Base-by-base conservation (phyloP, 163 green algal species). In the Trebouxia gelatinosa region DNA sequence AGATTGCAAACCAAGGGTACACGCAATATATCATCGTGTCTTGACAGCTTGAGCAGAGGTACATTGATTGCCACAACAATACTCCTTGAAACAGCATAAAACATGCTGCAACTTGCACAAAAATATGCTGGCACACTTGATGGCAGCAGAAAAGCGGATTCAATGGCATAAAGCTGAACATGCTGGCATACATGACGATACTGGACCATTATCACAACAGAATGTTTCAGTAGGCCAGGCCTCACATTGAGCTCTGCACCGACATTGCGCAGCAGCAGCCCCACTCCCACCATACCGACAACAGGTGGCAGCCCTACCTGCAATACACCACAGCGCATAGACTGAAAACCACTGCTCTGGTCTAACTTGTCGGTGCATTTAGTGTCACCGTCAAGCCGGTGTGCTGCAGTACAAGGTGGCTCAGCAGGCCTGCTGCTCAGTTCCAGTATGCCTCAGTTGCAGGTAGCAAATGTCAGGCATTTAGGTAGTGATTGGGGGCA, bases 301-400 rank as follows among this genome's bases (percentile, higher is more conserved):
- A 11, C 9, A 61, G 46, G 40, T 31, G 68, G 68, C 68, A 76
- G 40, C 28, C 68, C 68, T 32, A 64, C 31, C 68, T 76, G 68
- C 6, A 74, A 59, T 70, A 54, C 43, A 54, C 13, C 43, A 54
- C 13, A 13, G 11, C 9, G 43, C 26, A 28, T 66, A 26, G 21
- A 2, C 11, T 66, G 1, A 66, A 9, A 29, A 31, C 57, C 48
- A 59, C 26, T 1, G 3, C 26, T 59, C 19, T 1, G 48, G 19
- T 59, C 48, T 2, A 59, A n/a, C 13, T 17, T n/a, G 46, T 17
- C 13, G 46, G 13, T 17, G 17, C 46, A 58, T 58, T 13, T 17
- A 17, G 46, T 58, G 3, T 19, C 48, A 29, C 48, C 48, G 19
- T 59, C 2, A 19, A 59, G 48, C 48, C 2, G 48, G 3, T 29